A percentile compares a stretch with the other conserved stretches of the same genome.
These are phyloP conservation scores for Brassica incana DNA, from an alignment of 345 rosid species.

Conservation along the genomic window DNA sequence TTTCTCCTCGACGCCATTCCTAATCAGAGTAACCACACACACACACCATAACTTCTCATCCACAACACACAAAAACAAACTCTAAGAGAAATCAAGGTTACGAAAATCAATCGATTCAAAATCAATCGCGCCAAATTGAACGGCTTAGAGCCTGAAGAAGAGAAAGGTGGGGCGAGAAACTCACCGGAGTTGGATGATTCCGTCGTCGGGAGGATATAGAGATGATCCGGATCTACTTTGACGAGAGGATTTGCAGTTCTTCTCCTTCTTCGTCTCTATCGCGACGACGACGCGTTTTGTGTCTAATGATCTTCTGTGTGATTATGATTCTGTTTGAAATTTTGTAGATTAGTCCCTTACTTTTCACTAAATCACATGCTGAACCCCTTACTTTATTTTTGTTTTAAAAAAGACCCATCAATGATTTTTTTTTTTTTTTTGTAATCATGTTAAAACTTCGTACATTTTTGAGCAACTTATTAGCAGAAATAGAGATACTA, in stretches of 20 bases:
- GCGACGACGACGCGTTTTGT: conserved; percentile 31
- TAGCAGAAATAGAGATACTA: too few relatives aligned
- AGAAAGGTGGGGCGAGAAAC: background rate
- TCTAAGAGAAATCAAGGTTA: background rate
- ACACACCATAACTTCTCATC: background rate
- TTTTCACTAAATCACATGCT: background rate
- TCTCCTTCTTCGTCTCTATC: conserved; percentile 12
- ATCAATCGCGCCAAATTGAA: background rate
- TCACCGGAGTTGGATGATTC: conserved; percentile 11
- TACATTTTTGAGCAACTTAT: too few relatives aligned
- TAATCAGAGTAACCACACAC: background rate
- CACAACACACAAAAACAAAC: background rate
- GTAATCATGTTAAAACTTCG: too few relatives aligned
- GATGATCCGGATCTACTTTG: conserved; percentile 24
- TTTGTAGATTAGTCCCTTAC: background rate
- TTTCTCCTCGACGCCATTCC: conserved; percentile 65
- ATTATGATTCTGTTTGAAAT: background rate
- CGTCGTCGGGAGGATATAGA: background rate
- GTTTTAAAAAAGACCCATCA: background rate
- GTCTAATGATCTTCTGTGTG: background rate
- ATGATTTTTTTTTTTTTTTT: background rate
- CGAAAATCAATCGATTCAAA: background rate
- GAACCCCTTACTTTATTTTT: background rate
- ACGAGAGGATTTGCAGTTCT: background rate
- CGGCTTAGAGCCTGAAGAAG: background rate